Percentiles rank a stretch among this genome's conserved stretches.
phyloP scores from a whole-genome alignment of 345 rosid genomes.

The Excoecaria agallocha region DNA sequence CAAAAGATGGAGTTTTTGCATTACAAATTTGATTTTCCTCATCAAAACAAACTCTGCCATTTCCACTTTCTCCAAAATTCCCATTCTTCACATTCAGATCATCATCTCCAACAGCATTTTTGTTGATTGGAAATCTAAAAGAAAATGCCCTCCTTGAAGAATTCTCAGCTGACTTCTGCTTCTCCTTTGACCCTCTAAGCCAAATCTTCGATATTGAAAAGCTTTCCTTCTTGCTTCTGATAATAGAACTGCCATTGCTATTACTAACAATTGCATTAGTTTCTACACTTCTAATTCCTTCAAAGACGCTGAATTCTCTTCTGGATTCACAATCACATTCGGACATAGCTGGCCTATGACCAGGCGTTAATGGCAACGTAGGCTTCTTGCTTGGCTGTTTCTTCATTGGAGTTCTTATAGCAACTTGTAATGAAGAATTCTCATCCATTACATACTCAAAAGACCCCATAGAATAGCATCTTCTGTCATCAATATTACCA shows the following conservation, averaged over 20 bases:
- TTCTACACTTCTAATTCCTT: slow-evolving; percentile 24
- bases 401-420: slow-evolving; percentile 62
- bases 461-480: slow-evolving; percentile 98
- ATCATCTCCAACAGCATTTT: slow-evolving; percentile 18
- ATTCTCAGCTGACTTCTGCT: slow-evolving; percentile 29
- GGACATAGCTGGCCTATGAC: slow-evolving; percentile 67
- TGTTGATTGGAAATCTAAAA: slow-evolving; percentile 42
- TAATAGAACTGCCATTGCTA: slow-evolving; percentile 24
- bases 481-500: slow-evolving; percentile 52
- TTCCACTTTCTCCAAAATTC: slow-evolving; percentile 21
- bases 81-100: slow-evolving; percentile 30
- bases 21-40: slow-evolving; percentile 46
- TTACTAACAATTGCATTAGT: slow-evolving; percentile 4
- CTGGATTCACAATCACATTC: slow-evolving; percentile 64
- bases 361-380: slow-evolving; percentile 48
- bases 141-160: slow-evolving; percentile 68
- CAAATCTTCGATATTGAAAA: slow-evolving; percentile 87
- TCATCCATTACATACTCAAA: slow-evolving; percentile 93
- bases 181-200: slow-evolving; percentile 67
- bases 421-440: slow-evolving; percentile 65
- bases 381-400: slow-evolving; percentile 56
- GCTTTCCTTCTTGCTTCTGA: slow-evolving; percentile 55
- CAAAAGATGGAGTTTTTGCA: slow-evolving; percentile 86
- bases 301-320: slow-evolving; percentile 50
- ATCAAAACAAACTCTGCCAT: slow-evolving; percentile 43